Conservation (phyloP, 805 yeast genomes). For the Sugiyamaella boreocaroliniensis region DNA sequence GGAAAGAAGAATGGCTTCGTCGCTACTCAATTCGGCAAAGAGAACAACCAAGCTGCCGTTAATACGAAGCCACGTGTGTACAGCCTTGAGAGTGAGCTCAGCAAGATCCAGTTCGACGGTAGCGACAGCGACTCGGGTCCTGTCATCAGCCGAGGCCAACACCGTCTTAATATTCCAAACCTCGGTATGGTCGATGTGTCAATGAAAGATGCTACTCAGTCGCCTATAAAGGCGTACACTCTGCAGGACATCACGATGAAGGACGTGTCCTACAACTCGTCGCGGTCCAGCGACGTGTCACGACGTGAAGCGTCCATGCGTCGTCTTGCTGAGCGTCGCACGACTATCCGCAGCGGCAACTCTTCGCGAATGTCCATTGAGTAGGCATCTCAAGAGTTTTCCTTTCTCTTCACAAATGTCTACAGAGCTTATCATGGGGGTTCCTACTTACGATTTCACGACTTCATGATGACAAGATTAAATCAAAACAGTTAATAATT, state of each 20-base stretch:
- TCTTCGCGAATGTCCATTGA: constrained; percentile 5
- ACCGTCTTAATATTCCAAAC: not conserved
- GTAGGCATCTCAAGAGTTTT: not conserved
- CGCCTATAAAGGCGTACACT: not conserved
- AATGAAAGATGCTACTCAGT: constrained; percentile 5
- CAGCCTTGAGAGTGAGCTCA: not conserved
- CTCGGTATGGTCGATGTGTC: not conserved
- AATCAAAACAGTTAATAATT: constrained; percentile 1
- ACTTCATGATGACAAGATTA: not conserved
- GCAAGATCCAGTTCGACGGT: not conserved
- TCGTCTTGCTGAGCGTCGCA: constrained; percentile 5
- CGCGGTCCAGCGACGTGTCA: constrained; percentile 1
- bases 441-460: not conserved
- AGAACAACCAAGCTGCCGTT: too few species aligned
- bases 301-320: not conserved
- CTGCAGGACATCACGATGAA: constrained; percentile 6
- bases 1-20: too few species aligned
- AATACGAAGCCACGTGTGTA: not conserved
- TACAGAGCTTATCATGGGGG: too few species aligned
- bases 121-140: not conserved
- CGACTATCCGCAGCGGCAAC: constrained; percentile 2
- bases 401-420: not conserved
- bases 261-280: constrained; percentile 3
- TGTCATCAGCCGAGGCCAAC: not conserved
- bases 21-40: too few species aligned